phyloP scores from a whole-genome alignment of 2,329 filamentous ascomycete genomes.

The Xylariaceae sp. region DNA sequence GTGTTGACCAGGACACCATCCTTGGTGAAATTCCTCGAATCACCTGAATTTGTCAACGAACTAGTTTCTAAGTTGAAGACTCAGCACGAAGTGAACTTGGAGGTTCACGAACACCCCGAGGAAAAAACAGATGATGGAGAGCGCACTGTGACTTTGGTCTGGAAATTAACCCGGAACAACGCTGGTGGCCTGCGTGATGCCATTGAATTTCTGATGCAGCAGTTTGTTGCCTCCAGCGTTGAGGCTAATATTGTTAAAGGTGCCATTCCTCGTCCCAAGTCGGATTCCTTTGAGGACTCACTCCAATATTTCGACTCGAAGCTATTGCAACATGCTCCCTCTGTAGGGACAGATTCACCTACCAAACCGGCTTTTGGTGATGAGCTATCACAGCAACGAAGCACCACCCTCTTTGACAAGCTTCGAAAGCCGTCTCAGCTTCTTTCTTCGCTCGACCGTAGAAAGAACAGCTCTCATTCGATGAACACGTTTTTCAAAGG shows the following conservation, averaged over 20 bases:
- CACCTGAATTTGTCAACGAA: slow-evolving; percentile 74
- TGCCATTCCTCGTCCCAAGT: slow-evolving; percentile 95
- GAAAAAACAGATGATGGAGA: slow-evolving; percentile 54
- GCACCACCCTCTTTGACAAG: slow-evolving; percentile 79
- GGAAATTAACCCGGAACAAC: slow-evolving; percentile 93
- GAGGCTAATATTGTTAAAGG: slow-evolving; percentile 85
- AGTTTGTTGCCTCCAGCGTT: slow-evolving; percentile 84
- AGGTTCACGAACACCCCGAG: slow-evolving; percentile 61
- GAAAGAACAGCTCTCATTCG: slow-evolving; percentile 89
- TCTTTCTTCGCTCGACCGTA: slow-evolving; percentile 81
- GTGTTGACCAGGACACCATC: slow-evolving; percentile 72
- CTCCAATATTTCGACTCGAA: slow-evolving; percentile 97
- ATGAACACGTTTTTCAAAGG: slow-evolving; percentile 91
- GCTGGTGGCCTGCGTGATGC: slow-evolving; percentile 92
- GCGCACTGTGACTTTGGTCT: slow-evolving; percentile 60
- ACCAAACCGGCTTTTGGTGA: slow-evolving; percentile 81
- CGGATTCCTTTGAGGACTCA: slow-evolving; percentile 96
- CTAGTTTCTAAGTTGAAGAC: slow-evolving; percentile 79
- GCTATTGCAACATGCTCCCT: slow-evolving; percentile 86
- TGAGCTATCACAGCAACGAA: slow-evolving; percentile 72
- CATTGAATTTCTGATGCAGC: slow-evolving; percentile 86
- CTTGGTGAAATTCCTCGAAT: slow-evolving; percentile 77
- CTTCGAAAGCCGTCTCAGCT: slow-evolving; percentile 86
- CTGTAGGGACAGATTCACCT: slow-evolving; percentile 79
- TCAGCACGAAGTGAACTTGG: slow-evolving; percentile 88